These are phyloP conservation scores for Hypoxylon sp. DNA, from an alignment of 2,329 filamentous ascomycete genomes.

Conservation along the genomic window DNA sequence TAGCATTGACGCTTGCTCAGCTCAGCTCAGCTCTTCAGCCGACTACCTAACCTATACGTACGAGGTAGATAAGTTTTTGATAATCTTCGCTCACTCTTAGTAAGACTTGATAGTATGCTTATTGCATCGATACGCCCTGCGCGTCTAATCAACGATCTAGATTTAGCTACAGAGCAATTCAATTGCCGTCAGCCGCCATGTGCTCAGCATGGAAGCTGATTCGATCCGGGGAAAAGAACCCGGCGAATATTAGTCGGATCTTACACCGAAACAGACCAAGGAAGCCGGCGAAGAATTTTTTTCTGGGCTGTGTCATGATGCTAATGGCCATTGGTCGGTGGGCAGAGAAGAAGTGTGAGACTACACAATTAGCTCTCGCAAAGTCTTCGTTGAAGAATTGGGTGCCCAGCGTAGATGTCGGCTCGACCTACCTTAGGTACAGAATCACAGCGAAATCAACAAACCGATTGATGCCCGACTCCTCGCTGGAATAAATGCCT, in stretches of 20 bases:
- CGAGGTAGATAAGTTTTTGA: slow-evolving; percentile 2
- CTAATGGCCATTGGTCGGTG: slow-evolving; percentile 34
- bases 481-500: slow-evolving; percentile 18
- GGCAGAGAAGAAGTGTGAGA: slow-evolving; percentile 28
- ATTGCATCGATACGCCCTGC: slow-evolving; percentile 22
- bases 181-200: slow-evolving; percentile 33
- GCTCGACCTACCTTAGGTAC: slow-evolving; percentile 4
- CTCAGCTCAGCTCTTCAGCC: slow-evolving; percentile 7
- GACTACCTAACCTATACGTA: neutral
- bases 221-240: slow-evolving; percentile 41
- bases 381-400: slow-evolving; percentile 31
- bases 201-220: slow-evolving; percentile 39
- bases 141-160: slow-evolving; percentile 25
- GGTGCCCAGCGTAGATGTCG: slow-evolving; percentile 14
- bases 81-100: slow-evolving; percentile 9
- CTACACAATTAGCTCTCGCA: slow-evolving; percentile 29
- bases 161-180: slow-evolving; percentile 25
- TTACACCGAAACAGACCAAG: slow-evolving; percentile 46
- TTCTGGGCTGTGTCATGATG: slow-evolving; percentile 29
- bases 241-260: slow-evolving; percentile 40
- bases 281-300: slow-evolving; percentile 34
- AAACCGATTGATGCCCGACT: slow-evolving; percentile 35
- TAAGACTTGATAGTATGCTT: slow-evolving; percentile 20
- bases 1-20: slow-evolving; percentile 9
- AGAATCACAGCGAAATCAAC: slow-evolving; percentile 17